Percentiles rank a stretch among this genome's conserved stretches.
These are phyloP conservation scores for Fusarium nelsonii DNA, from an alignment of 2,329 filamentous ascomycete genomes.

Conservation along the genomic window DNA sequence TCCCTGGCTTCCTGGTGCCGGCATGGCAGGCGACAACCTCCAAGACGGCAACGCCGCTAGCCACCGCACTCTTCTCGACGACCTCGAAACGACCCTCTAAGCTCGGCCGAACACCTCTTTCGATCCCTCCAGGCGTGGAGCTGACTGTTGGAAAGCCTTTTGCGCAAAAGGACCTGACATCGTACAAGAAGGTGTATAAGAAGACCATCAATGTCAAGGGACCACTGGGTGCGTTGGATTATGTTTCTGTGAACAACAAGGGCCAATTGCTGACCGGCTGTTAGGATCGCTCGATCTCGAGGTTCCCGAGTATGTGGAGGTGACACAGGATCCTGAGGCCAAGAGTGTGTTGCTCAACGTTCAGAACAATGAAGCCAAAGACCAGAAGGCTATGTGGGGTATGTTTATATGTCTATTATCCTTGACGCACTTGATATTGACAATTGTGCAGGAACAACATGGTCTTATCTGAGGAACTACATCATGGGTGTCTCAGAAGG, in stretches of 20 bases:
- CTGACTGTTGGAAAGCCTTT: constrained; percentile 75
- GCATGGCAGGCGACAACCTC: constrained; percentile 66
- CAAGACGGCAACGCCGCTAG: constrained; percentile 58
- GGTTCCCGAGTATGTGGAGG: constrained; percentile 81
- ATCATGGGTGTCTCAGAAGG: constrained; percentile 96
- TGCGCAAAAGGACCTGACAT: constrained; percentile 66
- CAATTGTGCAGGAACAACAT: constrained; percentile 77
- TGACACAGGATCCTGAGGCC: constrained; percentile 74
- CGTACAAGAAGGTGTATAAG: constrained; percentile 71
- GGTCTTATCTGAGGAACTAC: constrained; percentile 90
- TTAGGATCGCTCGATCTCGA: constrained; percentile 81
- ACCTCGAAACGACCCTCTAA: constrained; percentile 78
- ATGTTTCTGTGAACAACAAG: background rate
- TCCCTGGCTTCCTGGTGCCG: constrained; percentile 80
- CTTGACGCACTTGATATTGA: constrained; percentile 14
- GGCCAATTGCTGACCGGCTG: constrained; percentile 30
- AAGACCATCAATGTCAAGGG: constrained; percentile 82
- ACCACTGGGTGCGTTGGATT: constrained; percentile 73
- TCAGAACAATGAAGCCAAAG: constrained; percentile 73
- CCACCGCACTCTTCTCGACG: constrained; percentile 72
- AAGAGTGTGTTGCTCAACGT: constrained; percentile 77
- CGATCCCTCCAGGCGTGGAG: constrained; percentile 86
- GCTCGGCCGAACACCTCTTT: constrained; percentile 84
- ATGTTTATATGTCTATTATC: constrained; percentile 37
- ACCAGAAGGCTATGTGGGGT: constrained; percentile 98